These are phyloP conservation scores for Russula vinacea DNA, from an alignment of 768 basidiomycete genomes.

Conservation along the genomic window DNA sequence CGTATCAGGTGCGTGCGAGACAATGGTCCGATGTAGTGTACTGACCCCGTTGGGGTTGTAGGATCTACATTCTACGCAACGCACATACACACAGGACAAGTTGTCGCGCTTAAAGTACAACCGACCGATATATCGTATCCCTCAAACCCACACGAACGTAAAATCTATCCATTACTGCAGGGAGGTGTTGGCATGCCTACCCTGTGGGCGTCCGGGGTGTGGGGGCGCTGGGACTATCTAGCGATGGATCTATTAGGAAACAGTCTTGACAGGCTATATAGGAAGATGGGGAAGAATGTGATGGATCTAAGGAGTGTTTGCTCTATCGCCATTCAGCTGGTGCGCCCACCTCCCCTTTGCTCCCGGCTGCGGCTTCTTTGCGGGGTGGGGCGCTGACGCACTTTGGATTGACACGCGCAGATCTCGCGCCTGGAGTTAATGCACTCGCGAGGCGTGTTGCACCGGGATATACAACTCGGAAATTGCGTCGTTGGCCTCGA, in stretches of 20 bases:
- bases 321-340: constrained; percentile 73
- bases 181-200: constrained; percentile 72
- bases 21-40: background rate
- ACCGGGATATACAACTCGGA: constrained; percentile 77
- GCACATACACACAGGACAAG: constrained; percentile 52
- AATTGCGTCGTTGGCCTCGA: constrained; percentile 66
- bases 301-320: constrained; percentile 74
- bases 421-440: constrained; percentile 71
- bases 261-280: constrained; percentile 62
- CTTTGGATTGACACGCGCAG: constrained; percentile 37
- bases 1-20: constrained; percentile 55
- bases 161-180: constrained; percentile 65
- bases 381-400: background rate
- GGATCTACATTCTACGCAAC: constrained; percentile 68
- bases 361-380: background rate
- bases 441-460: constrained; percentile 69
- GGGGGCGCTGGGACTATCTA: constrained; percentile 43
- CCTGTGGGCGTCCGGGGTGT: constrained; percentile 52
- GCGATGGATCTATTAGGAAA: constrained; percentile 73
- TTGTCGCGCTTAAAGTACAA: constrained; percentile 76
- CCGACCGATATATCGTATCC: constrained; percentile 67
- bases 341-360: constrained; percentile 37
- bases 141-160: constrained; percentile 68
- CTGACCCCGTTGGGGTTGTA: constrained; percentile 32
- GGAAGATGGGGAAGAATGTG: constrained; percentile 50